A percentile compares a stretch with the other conserved stretches of the same genome.
These are phyloP conservation scores for Vitis hybrid DNA, from an alignment of 177 flowering plant genomes.

Conservation along the genomic window DNA sequence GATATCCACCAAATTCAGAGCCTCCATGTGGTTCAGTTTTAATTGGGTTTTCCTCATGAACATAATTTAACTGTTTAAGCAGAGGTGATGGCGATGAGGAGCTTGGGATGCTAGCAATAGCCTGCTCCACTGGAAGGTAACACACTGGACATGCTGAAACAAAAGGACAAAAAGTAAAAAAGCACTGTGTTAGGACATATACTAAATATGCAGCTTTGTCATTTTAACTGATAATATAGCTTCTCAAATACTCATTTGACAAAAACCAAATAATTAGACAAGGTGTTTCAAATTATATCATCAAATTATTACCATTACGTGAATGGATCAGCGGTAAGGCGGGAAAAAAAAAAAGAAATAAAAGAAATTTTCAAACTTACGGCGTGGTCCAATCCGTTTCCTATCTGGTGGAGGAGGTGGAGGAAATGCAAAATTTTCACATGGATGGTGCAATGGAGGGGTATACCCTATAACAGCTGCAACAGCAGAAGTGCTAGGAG, in stretches of 20 bases:
- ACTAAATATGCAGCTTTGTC: background rate
- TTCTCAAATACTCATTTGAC: background rate
- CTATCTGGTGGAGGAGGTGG: constrained; percentile 42
- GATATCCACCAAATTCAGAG: constrained; percentile 52
- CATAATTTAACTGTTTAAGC: constrained; percentile 31
- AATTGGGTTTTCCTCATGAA: constrained; percentile 31
- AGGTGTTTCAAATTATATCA: too few relatives aligned
- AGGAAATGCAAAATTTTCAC: constrained; percentile 39
- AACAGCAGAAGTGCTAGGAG: background rate
- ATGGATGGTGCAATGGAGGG: constrained; percentile 22
- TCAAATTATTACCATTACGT: too few relatives aligned
- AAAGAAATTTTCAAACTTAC: constrained; percentile 24
- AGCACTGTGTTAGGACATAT: background rate
- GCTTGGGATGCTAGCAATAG: constrained; percentile 39
- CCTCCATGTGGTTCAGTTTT: constrained; percentile 41
- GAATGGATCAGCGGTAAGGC: too few relatives aligned
- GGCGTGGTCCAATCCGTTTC: constrained; percentile 44
- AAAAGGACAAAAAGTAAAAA: constrained; percentile 5
- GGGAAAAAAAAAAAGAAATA: background rate
- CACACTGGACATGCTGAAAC: constrained; percentile 49
- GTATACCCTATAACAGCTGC: background rate
- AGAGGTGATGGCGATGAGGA: constrained; percentile 31
- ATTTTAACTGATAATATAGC: background rate
- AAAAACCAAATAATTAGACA: too few relatives aligned
- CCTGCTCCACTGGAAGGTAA: constrained; percentile 43